Percentiles rank a stretch among this genome's conserved stretches.
phyloP scores from a whole-genome alignment of 192 early-diverging fungal species.

The Coemansia sp. region DNA sequence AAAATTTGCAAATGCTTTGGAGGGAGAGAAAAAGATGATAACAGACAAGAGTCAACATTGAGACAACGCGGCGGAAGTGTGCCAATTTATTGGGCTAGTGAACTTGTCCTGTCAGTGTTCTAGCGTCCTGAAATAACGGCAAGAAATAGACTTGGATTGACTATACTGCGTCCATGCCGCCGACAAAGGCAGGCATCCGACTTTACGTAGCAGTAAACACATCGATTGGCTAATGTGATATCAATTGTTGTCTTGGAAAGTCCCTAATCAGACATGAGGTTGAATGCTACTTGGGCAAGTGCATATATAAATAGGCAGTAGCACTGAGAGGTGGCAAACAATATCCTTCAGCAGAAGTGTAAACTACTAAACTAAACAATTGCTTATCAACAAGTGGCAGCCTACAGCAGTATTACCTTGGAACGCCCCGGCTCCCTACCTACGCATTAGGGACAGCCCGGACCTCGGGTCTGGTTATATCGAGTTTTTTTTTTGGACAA shows the following conservation, averaged over 20 bases:
- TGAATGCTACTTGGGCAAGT: not conserved
- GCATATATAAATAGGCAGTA: not conserved
- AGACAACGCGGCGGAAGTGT: not conserved
- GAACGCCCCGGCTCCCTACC: not conserved
- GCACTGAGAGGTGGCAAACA: not conserved
- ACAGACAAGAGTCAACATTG: not conserved
- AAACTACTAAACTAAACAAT: not conserved
- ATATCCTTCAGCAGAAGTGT: not conserved
- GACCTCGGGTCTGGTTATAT: no score
- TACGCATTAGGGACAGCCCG: no score
- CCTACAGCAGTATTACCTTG: not conserved
- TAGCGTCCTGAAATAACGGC: not conserved
- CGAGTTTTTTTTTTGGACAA: no score
- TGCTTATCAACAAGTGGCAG: not conserved
- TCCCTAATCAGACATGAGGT: constrained; percentile 3
- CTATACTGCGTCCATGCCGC: not conserved
- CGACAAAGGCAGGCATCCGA: not conserved
- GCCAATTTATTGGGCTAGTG: constrained; percentile 7
- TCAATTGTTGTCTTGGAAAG: not conserved
- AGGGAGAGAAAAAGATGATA: not conserved
- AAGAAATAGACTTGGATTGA: not conserved
- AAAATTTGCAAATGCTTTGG: not conserved
- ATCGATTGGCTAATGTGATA: not conserved
- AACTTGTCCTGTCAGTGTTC: not conserved
- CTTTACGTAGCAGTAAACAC: not conserved